Base-by-base conservation (phyloP, 2,329 filamentous ascomycete genomes). In the Teratosphaeriaceae sp. region DNA sequence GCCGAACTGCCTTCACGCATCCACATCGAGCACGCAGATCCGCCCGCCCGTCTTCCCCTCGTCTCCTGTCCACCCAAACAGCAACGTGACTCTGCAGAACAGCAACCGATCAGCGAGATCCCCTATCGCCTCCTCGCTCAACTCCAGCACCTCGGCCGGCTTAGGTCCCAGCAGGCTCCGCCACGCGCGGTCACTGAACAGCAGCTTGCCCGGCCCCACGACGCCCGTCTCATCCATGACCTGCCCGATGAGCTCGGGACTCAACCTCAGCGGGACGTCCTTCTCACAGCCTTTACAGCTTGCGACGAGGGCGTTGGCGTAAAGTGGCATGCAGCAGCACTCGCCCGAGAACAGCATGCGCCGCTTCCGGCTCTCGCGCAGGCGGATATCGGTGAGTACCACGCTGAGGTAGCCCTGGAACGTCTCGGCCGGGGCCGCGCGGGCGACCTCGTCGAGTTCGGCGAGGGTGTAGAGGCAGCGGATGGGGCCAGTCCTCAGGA, bases 161-260 rank as follows among this genome's bases (percentile, higher is more conserved):
- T 61, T 62, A 23, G 71, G 57, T 3, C 73, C 72, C 5, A 76
- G 60, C 2, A 77, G 54, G 19, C 74, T 61, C 24, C 53, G 55
- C 78, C 77, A 82, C 0, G 78, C 78, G 2, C 62, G 44, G 13
- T 70, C 62, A 4, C 68, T 72, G 63, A 79, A 72, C 15, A 79
- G 60, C 2, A 80, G 60, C 57, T 78, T 79, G 0, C 71, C 72
- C 2, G 66, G 56, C 1, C 59, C 55, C 7, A 80, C 66, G 24
- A 65, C 66, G 4, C 74, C 78, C 0, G 76, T 81, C 57, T 82
- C 79, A 46, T 82, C 70, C 38, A 71, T 52, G 5, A 73, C 45
- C 27, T 63, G 59, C 4, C 67, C 67, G 21, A 73, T 60, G 15
- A 72, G 62, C 4, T 58, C 56, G 3, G 70, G 68, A 46, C 70